Conservation (phyloP, 192 early-diverging fungal species). For the Coemansia sp. region DNA sequence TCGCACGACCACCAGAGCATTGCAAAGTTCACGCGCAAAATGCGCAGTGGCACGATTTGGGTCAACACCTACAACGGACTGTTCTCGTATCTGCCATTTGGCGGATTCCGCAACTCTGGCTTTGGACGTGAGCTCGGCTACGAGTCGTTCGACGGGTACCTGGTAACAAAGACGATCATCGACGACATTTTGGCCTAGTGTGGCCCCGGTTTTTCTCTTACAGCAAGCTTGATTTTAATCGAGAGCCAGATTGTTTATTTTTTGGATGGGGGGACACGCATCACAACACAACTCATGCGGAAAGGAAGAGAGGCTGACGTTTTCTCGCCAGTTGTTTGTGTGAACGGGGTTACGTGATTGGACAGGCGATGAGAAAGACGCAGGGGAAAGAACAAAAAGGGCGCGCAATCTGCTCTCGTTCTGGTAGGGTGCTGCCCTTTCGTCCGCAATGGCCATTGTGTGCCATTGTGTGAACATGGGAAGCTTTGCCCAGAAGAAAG, state of each 20-base stretch:
- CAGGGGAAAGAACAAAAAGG: too few relatives aligned
- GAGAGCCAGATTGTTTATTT: too few relatives aligned
- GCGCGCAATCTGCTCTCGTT: too few relatives aligned
- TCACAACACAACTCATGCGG: too few relatives aligned
- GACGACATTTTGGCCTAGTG: conserved; percentile 28
- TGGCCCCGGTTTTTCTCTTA: conserved; percentile 17
- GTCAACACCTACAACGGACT: conserved; percentile 64
- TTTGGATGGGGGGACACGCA: neutral
- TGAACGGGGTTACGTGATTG: too few relatives aligned
- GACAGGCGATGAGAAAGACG: too few relatives aligned
- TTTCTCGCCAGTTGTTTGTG: neutral
- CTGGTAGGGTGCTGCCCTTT: too few relatives aligned
- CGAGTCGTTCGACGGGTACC: conserved; percentile 58
- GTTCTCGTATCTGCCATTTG: conserved; percentile 62
- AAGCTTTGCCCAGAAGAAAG: too few relatives aligned
- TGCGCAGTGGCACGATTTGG: conserved; percentile 61
- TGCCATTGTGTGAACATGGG: too few relatives aligned
- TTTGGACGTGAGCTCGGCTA: conserved; percentile 63
- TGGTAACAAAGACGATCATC: conserved; percentile 47
- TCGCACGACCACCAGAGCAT: conserved; percentile 46
- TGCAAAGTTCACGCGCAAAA: conserved; percentile 43
- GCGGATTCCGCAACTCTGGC: conserved; percentile 63
- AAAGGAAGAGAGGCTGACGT: neutral
- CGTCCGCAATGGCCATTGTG: too few relatives aligned
- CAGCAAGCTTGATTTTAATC: neutral